Conservation (phyloP, 2,329 filamentous ascomycete genomes). For the Monilinia vaccinii-corymbosi region DNA sequence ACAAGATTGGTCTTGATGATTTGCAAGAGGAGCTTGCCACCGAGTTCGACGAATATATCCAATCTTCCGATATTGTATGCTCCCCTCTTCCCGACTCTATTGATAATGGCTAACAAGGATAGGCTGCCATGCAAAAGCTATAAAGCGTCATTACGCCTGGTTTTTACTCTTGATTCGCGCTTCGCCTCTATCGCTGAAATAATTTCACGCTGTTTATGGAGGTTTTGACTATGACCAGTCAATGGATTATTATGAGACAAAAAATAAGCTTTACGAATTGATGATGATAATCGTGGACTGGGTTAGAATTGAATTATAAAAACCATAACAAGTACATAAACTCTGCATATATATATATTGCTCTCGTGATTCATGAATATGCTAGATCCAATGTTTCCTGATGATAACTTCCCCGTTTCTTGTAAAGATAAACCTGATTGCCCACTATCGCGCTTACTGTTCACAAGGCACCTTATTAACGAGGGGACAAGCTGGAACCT, state of each 20-base stretch:
- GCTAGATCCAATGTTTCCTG: not conserved
- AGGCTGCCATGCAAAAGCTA: slow-evolving; percentile 82
- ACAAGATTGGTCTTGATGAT: slow-evolving; percentile 82
- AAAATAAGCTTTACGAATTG: slow-evolving; percentile 16
- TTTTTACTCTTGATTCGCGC: slow-evolving; percentile 10
- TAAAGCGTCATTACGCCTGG: slow-evolving; percentile 41
- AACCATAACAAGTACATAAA: slow-evolving; percentile 12
- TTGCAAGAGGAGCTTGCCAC: slow-evolving; percentile 72
- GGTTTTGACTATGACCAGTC: slow-evolving; percentile 14
- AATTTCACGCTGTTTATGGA: slow-evolving; percentile 21
- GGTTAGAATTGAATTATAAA: slow-evolving; percentile 23
- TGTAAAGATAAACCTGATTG: not conserved
- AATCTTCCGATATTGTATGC: slow-evolving; percentile 77
- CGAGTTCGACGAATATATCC: slow-evolving; percentile 87
- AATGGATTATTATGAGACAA: slow-evolving; percentile 7
- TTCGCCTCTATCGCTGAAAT: slow-evolving; percentile 19
- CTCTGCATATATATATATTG: not conserved
- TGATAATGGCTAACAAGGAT: slow-evolving; percentile 17
- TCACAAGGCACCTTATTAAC: slow-evolving; percentile 3
- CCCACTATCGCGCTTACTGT: slow-evolving; percentile 9
- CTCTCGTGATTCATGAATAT: not conserved
- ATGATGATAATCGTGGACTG: slow-evolving; percentile 24
- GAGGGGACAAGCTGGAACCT: slow-evolving; percentile 1
- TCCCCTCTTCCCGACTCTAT: not conserved
- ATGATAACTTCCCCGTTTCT: not conserved